Evolutionary conservation across 2,329 filamentous ascomycete genomes (phyloP), one percentile per base, ranked within the genome.

Genomic region (Leptographium wingfieldii): DNA sequence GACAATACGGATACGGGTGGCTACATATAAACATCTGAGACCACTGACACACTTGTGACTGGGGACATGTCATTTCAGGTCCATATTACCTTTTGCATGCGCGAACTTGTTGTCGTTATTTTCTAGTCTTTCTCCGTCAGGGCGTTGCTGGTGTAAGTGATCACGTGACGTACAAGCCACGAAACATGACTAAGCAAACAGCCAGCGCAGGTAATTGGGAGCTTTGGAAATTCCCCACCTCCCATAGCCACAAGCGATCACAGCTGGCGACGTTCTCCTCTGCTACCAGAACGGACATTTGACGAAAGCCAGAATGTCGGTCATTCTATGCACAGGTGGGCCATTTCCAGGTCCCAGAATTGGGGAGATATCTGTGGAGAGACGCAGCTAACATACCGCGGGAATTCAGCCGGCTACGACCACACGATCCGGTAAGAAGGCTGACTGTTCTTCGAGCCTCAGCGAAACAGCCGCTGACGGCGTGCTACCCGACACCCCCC

Each of bases 251-350:
- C 52, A 31, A 31, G n/a, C 53, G 35, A 27, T 27, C 55, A 33
- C 55, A 14, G 55, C 38, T 57, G 27, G 35, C n/a, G n/a, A 43
- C 35, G 22, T 10, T 22, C 27, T 14, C n/a, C 31, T 38, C 31
- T 16, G 16, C 29, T 33, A 55, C 16, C 43, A 9, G 53, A 19
- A 29, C 54, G 57, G 58, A 58, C 59, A 65, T 14, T 14, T 22
- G 19, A 16, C 16, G 31, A 56, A n/a, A 48, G 33, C 19, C 59
- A 48, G 48, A 58, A 83, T 83, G 80, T 83, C 81, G 67, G 81
- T 83, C 66, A 83, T 83, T 73, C 77, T 83, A 63, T 83, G 81
- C 68, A 83, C 81, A 69, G 80, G 80, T 83, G 74, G 66, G 71
- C 19, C 3, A 3, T 19, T 9, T 19, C 22, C 40, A 2, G 2